Evolutionary conservation across 2,329 filamentous ascomycete genomes (phyloP).

Genomic region (Fusarium mexicanum): DNA sequence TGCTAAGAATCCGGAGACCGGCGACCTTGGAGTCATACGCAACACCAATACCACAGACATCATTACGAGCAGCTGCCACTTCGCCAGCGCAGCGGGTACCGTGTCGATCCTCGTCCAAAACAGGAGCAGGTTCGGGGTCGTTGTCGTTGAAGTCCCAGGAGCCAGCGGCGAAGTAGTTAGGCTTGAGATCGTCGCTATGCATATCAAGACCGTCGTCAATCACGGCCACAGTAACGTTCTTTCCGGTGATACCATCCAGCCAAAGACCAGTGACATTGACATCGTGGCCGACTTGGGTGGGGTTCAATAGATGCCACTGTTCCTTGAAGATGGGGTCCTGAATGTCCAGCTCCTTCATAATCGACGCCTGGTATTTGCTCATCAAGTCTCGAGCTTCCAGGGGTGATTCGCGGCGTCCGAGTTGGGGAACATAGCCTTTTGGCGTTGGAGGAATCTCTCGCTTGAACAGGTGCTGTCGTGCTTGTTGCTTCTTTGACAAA

Average conservation of each 20-base stretch:
- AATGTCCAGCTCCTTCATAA: slow-evolving; percentile 77
- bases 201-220: slow-evolving; percentile 97
- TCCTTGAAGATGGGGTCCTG: slow-evolving; percentile 89
- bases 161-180: slow-evolving; percentile 91
- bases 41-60: slow-evolving; percentile 94
- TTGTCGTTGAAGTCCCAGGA: slow-evolving; percentile 98
- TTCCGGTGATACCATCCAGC: slow-evolving; percentile 88
- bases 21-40: slow-evolving; percentile 92
- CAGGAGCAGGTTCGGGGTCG: slow-evolving; percentile 78
- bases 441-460: slow-evolving; percentile 56
- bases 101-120: slow-evolving; percentile 86
- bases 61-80: slow-evolving; percentile 88
- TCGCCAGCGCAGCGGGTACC: slow-evolving; percentile 96
- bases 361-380: slow-evolving; percentile 64
- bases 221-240: slow-evolving; percentile 89
- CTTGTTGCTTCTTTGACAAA: slow-evolving; percentile 78
- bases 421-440: slow-evolving; percentile 36
- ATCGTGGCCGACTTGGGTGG: slow-evolving; percentile 83
- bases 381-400: slow-evolving; percentile 50
- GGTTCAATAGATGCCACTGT: slow-evolving; percentile 96
- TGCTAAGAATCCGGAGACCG: slow-evolving; percentile 91
- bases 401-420: background rate
- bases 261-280: slow-evolving; percentile 96
- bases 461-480: slow-evolving; percentile 64
- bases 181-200: slow-evolving; percentile 90